These are phyloP conservation scores for Catunica adiposa DNA, from an alignment of 2,329 filamentous ascomycete species.

Conservation along the genomic window DNA sequence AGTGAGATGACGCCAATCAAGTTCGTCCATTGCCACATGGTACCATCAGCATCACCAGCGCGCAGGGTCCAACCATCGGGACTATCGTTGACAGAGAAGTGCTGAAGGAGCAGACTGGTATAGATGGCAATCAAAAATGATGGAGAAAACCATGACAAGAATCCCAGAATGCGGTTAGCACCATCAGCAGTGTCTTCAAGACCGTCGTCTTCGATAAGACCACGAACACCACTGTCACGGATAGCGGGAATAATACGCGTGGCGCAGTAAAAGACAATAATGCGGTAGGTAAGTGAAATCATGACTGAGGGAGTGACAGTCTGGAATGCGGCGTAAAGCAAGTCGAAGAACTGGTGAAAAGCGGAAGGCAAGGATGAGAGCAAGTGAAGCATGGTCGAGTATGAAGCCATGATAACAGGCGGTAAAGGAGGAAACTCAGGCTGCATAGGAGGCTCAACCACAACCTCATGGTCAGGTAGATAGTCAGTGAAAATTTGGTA, in stretches of 20 bases:
- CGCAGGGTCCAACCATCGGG: slow-evolving; percentile 69
- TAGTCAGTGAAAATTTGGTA: slow-evolving; percentile 99
- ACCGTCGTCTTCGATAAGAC: slow-evolving; percentile 61
- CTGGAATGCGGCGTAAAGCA: slow-evolving; percentile 81
- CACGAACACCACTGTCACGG: slow-evolving; percentile 67
- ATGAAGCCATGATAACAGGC: slow-evolving; percentile 95
- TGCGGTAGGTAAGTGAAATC: slow-evolving; percentile 83
- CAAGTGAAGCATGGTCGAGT: slow-evolving; percentile 75
- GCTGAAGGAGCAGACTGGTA: slow-evolving; percentile 85
- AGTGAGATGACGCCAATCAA: slow-evolving; percentile 74
- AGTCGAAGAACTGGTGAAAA: slow-evolving; percentile 66
- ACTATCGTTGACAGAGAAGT: slow-evolving; percentile 66
- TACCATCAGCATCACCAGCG: slow-evolving; percentile 66
- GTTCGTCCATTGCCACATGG: slow-evolving; percentile 88
- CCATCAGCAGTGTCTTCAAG: slow-evolving; percentile 66
- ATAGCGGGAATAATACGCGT: slow-evolving; percentile 92
- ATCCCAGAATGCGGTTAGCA: slow-evolving; percentile 61
- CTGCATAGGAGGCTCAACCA: slow-evolving; percentile 38
- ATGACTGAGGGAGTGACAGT: slow-evolving; percentile 92
- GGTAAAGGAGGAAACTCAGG: slow-evolving; percentile 93
- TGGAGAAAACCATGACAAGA: slow-evolving; percentile 86
- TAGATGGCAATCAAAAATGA: slow-evolving; percentile 92
- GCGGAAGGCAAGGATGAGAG: slow-evolving; percentile 70
- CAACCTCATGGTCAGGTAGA: slow-evolving; percentile 50
- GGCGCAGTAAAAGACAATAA: slow-evolving; percentile 88